Evolutionary conservation across 305 asterid genomes (phyloP), one percentile per base, ranked within the genome.

Genomic region (Striga hermonthica): DNA sequence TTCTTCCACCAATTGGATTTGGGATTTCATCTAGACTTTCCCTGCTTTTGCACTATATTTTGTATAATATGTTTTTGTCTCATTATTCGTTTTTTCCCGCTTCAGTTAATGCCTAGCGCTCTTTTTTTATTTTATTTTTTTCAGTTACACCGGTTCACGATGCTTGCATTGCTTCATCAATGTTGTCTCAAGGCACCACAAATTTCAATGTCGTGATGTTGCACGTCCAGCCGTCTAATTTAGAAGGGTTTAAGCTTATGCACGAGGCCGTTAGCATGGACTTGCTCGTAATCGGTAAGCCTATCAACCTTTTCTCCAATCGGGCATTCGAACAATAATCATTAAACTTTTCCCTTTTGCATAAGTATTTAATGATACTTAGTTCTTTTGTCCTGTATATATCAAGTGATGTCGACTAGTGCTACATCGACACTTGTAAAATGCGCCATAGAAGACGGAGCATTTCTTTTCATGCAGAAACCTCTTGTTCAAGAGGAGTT

Each of bases 401-500:
- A 6, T 77, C 49, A 52, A 81, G 86, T 78, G 59, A 76, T 76
- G 78, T 59, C 81, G 4, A 48, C 13, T 36, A 35, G 43, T 6
- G 75, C 70, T 1, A 71, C 62, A 4, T 54, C 62, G 9, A 57
- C 38, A 6, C 60, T 78, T 3, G 75, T 57, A 11, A 76, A 56
- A 64, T 50, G 68, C 40, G 76, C 78, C 11, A 58, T 78, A 43
- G 75, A 75, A 58, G 65, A 71, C n/a, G 86, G 86, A 35, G 83
- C 79, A 1, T 73, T 76, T 45, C 81, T 78, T 50, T 67, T 68
- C 64, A 70, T 78, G 52, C 40, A 78, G 8, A 81, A 76, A 13
- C 81, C 83, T 39, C 39, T 40, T 5, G 9, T 62, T 6, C 28
- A 55, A 35, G 76, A 76, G 0, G 60, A 68, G 15, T 12, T 75